Conservation (phyloP, 306 rosid genomes). For the Cucumis cinereus region DNA sequence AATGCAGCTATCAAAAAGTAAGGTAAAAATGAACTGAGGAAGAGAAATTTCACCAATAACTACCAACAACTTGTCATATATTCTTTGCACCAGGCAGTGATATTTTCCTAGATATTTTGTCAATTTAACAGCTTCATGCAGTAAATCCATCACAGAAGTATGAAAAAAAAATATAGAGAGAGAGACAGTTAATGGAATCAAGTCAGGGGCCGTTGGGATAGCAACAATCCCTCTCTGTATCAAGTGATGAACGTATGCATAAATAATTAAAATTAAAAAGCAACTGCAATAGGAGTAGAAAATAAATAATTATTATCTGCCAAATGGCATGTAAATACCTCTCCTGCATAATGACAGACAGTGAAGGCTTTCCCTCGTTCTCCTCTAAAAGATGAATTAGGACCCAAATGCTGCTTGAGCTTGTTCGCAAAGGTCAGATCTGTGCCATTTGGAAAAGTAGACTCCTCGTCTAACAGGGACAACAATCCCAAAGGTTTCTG, state of each 20-base stretch:
- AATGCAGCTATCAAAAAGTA: conserved; percentile 27
- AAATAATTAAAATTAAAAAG: not conserved
- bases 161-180: not conserved
- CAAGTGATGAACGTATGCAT: not conserved
- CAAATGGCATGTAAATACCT: conserved; percentile 42
- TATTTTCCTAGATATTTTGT: not conserved
- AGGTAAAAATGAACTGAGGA: conserved; percentile 13
- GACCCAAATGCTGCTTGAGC: conserved; percentile 82
- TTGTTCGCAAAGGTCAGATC: conserved; percentile 89
- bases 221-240: not conserved
- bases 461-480: conserved; percentile 90
- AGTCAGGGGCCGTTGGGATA: not conserved
- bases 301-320: not conserved
- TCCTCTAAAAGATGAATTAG: conserved; percentile 79
- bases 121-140: not conserved
- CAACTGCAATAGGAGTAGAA: not conserved
- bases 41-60: not conserved
- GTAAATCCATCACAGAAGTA: not conserved
- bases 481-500: conserved; percentile 97
- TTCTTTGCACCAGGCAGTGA: not conserved
- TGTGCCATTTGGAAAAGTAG: conserved; percentile 94
- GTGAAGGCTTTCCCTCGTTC: conserved; percentile 80
- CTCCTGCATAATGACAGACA: conserved; percentile 93
- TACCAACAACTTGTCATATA: not conserved
- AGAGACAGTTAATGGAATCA: not conserved